Conservation (phyloP, 139 green algal species). For the Chlorella sp. region DNA sequence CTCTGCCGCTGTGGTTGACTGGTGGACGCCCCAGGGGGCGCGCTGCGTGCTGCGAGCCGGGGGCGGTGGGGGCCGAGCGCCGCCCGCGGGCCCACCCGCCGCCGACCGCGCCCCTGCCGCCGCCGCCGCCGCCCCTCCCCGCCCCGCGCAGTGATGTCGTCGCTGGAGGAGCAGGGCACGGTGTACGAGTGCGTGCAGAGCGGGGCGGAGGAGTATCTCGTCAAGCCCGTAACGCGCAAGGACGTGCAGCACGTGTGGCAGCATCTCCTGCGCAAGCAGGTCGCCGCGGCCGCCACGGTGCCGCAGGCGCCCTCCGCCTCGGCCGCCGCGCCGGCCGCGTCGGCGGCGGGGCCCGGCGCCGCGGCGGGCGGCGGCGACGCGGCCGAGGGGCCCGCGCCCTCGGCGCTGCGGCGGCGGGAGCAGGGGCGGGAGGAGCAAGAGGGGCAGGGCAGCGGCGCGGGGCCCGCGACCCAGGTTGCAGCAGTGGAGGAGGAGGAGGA, state of each 20-base stretch:
- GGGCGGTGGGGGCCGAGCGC: too few relatives aligned
- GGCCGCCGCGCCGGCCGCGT: conserved; percentile 5
- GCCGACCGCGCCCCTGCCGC: too few relatives aligned
- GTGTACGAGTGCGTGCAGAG: conserved; percentile 80
- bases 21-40: too few relatives aligned
- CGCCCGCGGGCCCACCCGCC: too few relatives aligned
- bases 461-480: not conserved
- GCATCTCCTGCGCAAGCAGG: conserved; percentile 79
- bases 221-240: conserved; percentile 92
- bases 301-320: conserved; percentile 17
- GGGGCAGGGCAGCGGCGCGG: not conserved
- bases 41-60: too few relatives aligned
- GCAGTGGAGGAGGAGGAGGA: not conserved
- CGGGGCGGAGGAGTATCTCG: conserved; percentile 91
- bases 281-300: conserved; percentile 15
- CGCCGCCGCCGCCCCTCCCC: not conserved
- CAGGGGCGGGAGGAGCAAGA: not conserved
- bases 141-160: conserved; percentile 80
- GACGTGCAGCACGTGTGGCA: conserved; percentile 85
- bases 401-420: not conserved
- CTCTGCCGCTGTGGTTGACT: not conserved
- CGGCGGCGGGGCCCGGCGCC: not conserved
- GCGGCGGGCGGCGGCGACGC: conserved; percentile 10
- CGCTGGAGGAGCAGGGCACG: conserved; percentile 78
- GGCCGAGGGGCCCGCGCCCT: not conserved